phyloP scores from a whole-genome alignment of 2,329 filamentous ascomycete genomes.

The Emmonsia crescens region DNA sequence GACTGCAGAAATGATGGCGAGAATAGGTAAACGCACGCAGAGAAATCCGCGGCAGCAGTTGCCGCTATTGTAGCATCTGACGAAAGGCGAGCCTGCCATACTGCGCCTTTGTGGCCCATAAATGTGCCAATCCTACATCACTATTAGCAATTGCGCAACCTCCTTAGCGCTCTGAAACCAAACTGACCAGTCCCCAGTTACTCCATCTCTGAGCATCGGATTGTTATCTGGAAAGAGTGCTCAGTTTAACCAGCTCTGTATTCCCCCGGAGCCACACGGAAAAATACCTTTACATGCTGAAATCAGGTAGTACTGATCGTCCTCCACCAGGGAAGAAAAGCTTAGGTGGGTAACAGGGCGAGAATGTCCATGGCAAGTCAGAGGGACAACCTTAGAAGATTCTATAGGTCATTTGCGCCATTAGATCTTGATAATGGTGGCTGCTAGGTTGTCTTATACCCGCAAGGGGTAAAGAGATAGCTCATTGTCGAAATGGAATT shows the following conservation, averaged over 20 bases:
- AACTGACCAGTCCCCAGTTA: conserved; percentile 80
- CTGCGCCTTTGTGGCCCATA: conserved; percentile 93
- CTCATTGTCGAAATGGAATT: not conserved
- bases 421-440: not conserved
- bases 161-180: not conserved
- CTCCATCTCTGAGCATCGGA: conserved; percentile 92
- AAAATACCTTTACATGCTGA: conserved; percentile 74
- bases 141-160: conserved; percentile 1
- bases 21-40: conserved; percentile 53
- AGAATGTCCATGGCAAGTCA: conserved; percentile 92
- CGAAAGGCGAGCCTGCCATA: conserved; percentile 90
- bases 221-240: conserved; percentile 62
- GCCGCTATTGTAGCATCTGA: conserved; percentile 79
- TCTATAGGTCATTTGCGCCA: conserved; percentile 8
- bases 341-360: conserved; percentile 82
- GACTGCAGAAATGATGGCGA: not conserved
- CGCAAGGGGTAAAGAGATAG: not conserved
- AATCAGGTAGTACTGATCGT: conserved; percentile 81
- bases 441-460: not conserved
- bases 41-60: conserved; percentile 92
- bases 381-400: conserved; percentile 46
- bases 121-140: conserved; percentile 75
- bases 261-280: not conserved
- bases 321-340: conserved; percentile 74
- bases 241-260: not conserved